Conservation (phyloP, 345 rosid genomes). For the Euphorbia lathyris region DNA sequence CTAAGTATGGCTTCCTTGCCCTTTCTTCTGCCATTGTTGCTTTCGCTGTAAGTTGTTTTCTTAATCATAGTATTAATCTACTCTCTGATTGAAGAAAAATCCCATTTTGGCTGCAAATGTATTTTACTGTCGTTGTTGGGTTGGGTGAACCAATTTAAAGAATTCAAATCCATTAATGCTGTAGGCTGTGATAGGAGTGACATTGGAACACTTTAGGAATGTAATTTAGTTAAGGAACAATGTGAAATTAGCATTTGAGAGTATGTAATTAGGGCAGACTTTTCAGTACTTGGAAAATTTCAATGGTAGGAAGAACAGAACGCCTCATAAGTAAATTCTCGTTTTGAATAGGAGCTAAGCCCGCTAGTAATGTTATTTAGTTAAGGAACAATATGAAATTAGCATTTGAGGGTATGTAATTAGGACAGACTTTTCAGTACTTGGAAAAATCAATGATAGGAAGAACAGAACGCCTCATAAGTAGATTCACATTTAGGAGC, state of each 20-base stretch:
- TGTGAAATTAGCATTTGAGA: not conserved
- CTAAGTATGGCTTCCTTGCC: constrained; percentile 89
- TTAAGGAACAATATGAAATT: not conserved
- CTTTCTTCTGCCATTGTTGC: constrained; percentile 87
- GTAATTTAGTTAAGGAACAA: not conserved
- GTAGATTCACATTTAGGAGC: not conserved
- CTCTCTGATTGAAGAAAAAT: not conserved
- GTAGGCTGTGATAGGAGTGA: not conserved
- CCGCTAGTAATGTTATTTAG: not conserved
- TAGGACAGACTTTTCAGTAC: not conserved
- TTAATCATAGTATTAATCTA: not conserved
- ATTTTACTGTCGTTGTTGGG: not conserved
- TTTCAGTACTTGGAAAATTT: not conserved
- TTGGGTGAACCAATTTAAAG: not conserved
- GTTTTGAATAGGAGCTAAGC: constrained; percentile 5
- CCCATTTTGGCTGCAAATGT: not conserved
- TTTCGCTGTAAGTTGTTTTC: constrained; percentile 60
- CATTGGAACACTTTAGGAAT: constrained; percentile 1
- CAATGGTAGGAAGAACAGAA: not conserved
- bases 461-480: not conserved
- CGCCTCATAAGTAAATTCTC: not conserved
- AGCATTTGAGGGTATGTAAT: not conserved
- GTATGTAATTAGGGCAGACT: not conserved
- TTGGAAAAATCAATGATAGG: not conserved
- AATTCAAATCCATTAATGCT: not conserved